Base-by-base conservation (phyloP, 1,284 basidiomycete species). In the Microbotryum scabiosae region DNA sequence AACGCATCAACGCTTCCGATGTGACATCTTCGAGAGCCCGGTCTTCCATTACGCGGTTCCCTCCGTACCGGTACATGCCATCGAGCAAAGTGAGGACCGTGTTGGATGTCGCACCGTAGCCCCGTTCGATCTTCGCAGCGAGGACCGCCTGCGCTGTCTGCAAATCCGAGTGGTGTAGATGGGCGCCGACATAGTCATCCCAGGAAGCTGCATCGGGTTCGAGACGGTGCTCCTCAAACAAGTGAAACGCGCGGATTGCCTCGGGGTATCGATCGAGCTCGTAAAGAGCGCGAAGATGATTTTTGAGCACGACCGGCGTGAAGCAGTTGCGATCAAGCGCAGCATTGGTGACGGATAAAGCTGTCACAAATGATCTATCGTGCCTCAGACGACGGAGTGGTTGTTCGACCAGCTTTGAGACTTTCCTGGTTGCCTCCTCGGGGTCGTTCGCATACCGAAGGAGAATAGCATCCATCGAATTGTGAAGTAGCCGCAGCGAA, bases 41-140 rank as follows among this genome's bases (percentile, higher is more conserved):
- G 18, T 61, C 52, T 54, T 68, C 67, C 67, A 68, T 68, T 7
- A 49, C 20, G 12, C n/a, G 26, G 46, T 64, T 68, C 7, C 67
- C 67, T 14, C 64, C 64, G 23, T 57, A 64, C 36, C 23, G 51
- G 30, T 58, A 56, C 64, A 66, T 68, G 16, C 67, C 67, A 12
- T 64, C 67, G 25, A 66, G 43, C 45, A 68, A 25, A 14, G 46
- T 25, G 6, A 68, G 25, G 21, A 46, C 53, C 20, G 67, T 68
- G 41, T 56, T 51, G 18, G 30, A 30, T 20, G 64, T 66, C 32
- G 67, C 64, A 30, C 50, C 47, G 20, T 61, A 36, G 9, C 62
- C 64, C 14, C 30, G 41, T 4, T 30, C n/a, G 18, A 23, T 54
- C 58, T 68, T 68, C 43, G 54, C 58, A 16, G 50, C 59, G 6